These are phyloP conservation scores for Trichoderma sp. DNA, from an alignment of 2,329 filamentous ascomycete species.

Conservation along the genomic window DNA sequence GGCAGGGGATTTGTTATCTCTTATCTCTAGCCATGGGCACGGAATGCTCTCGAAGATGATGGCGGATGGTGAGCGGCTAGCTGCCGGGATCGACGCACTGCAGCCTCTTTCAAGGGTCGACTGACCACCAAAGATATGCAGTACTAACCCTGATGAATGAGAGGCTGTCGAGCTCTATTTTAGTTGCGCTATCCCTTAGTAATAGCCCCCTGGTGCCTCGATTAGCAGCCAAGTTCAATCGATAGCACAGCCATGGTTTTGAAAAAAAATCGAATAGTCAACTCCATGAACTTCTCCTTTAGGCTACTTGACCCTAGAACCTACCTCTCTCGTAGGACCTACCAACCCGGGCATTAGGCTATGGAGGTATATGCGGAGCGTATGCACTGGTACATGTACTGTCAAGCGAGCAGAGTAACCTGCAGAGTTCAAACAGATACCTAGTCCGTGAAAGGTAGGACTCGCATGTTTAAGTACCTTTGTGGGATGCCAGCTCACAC, in stretches of 20 bases:
- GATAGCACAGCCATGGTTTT: neutral
- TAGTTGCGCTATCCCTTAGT: neutral
- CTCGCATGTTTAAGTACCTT: neutral
- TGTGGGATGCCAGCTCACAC: neutral
- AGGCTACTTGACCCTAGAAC: neutral
- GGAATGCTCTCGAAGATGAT: neutral
- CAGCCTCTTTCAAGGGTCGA: neutral
- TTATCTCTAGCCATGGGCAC: neutral
- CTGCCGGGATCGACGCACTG: neutral
- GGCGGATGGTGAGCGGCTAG: neutral
- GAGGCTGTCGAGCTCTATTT: neutral
- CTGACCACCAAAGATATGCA: neutral
- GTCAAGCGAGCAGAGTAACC: neutral
- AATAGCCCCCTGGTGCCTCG: neutral
- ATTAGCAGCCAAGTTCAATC: neutral
- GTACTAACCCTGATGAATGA: neutral
- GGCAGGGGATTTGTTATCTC: neutral
- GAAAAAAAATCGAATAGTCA: neutral
- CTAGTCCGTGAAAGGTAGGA: neutral
- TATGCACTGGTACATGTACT: neutral
- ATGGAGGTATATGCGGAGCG: neutral
- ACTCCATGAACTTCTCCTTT: neutral
- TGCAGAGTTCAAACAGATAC: neutral
- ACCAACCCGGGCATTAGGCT: neutral
- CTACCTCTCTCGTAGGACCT: neutral